A percentile compares a stretch with the other conserved stretches of the same genome.
phyloP scores from a whole-genome alignment of 805 yeast species.

The Barnettozyma vustinii region DNA sequence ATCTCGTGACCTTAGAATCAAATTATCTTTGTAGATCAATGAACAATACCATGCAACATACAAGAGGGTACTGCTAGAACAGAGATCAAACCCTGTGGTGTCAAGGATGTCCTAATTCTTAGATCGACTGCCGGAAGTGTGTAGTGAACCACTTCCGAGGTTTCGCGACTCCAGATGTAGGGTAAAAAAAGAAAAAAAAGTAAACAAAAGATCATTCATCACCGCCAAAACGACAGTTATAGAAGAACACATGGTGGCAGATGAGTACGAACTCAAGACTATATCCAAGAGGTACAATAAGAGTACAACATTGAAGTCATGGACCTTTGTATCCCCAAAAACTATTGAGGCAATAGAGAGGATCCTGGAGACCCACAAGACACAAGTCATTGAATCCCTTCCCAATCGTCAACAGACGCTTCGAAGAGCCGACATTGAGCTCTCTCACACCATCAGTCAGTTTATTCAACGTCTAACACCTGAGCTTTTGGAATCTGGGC shows the following conservation, averaged over 20 bases:
- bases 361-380: slow-evolving; percentile 16
- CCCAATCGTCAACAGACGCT: slow-evolving; percentile 2
- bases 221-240: neutral
- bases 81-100: no score
- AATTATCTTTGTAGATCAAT: no score
- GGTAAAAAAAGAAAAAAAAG: no score
- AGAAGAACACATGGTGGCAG: neutral
- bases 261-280: slow-evolving; percentile 12
- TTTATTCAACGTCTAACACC: slow-evolving; percentile 9
- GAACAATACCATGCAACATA: no score
- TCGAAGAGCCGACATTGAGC: slow-evolving; percentile 5
- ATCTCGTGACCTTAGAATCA: no score
- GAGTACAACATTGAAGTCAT: slow-evolving; percentile 8
- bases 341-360: slow-evolving; percentile 7
- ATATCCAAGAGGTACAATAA: slow-evolving; percentile 18
- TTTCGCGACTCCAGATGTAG: neutral
- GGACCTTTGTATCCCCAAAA: slow-evolving; percentile 15
- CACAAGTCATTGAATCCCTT: slow-evolving; percentile 11
- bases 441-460: slow-evolving; percentile 10
- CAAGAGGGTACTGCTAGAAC: no score
- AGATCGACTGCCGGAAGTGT: no score
- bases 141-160: no score
- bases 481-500: neutral
- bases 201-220: neutral
- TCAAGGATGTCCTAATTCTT: no score